Base-by-base conservation (phyloP, 2,329 filamentous ascomycete species). In the Epichloe gansuensis region DNA sequence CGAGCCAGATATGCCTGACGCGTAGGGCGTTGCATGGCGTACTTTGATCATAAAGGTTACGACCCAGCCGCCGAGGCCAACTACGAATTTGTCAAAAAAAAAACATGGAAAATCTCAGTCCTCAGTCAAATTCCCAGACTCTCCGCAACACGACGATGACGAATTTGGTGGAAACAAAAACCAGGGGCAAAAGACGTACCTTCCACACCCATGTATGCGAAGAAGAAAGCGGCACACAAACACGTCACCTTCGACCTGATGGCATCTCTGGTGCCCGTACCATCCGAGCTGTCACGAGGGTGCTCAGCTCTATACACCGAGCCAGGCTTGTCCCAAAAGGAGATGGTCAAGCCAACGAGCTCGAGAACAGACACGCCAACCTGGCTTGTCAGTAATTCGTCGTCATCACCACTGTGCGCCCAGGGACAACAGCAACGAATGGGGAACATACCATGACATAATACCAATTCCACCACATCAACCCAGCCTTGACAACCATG, bases 11-110 rank as follows among this genome's bases (percentile, higher is more conserved):
- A 87, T 82, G 27, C 85, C 85, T n/a, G 81, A 81, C 0, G 80
- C 78, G 58, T 87, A 88, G 0, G 78, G 67, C 2, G 69, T 74
- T 1, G 80, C 85, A 5, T 82, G 68, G 13, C 87, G 77, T 9
- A 87, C 81, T 12, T 78, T 76, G 5, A 87, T 78, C 84, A 90
- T 89, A 63, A 90, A 89, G 0, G 81, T 82, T 36, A 88, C 82
- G 36, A 90, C 81, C 87, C 87, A 91, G 4, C 87, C 87, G 23
- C 85, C 84, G 1, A 89, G 73, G 0, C 81, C 82, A 48, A 85
- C 69, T 71, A 8, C 31, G 8, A 31, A 17, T 17, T 31, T 9
- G 27, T 31, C 3, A 31, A 9, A 9, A 27, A 31, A 17, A 17
- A 17, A 17, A 17, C 17, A 17, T 17, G 17, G 17, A 17, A 17